Evolutionary conservation across 441 rosid genomes (phyloP), one percentile per base, ranked within the genome.

Genomic region (Populus tomentosa): DNA sequence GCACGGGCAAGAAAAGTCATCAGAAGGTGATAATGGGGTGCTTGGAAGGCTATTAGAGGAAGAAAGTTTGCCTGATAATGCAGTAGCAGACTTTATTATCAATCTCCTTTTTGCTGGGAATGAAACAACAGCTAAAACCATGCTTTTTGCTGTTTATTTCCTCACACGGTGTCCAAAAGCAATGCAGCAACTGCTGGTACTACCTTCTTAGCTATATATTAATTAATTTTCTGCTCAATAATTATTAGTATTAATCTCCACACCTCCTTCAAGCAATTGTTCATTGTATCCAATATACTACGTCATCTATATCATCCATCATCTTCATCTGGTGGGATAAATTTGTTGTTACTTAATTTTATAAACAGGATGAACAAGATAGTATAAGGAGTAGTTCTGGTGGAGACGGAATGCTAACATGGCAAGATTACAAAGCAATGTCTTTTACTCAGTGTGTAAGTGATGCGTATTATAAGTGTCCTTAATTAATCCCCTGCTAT

Each of bases 81-180:
- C 85, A 4, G 71, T 92, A 16, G 87, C 93, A 4, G 98, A 94
- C 77, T 94, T 94, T 81, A 86, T 94, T 69, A 87, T 94, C 72
- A 94, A 90, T 82, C 93, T 94, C 70, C 79, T 94, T 30, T 94
- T 94, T 78, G 98, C 97, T 4, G 98, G 98, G 76, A 94, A 92
- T 70, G 98, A 94, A 86, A 94, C 98, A 0, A 92, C 97, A 0
- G 82, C 97, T 1, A 94, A 94, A 80, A 92, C 98, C 14, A 92
- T 94, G 97, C 88, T 92, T 16, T 88, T 94, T 63, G 92, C 95
- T 0, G 82, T 87, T 79, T 92, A 90, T 85, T 91, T 93, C 86
- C 93, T 93, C 82, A 85, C 90, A 70, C 91, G 78, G 6, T 87
- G 82, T 79, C 97, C 97, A 6, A 77, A 50, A 59, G 93, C 97